Conservation (phyloP, 495 filamentous ascomycete species). For the Jackrogersella minutella region DNA sequence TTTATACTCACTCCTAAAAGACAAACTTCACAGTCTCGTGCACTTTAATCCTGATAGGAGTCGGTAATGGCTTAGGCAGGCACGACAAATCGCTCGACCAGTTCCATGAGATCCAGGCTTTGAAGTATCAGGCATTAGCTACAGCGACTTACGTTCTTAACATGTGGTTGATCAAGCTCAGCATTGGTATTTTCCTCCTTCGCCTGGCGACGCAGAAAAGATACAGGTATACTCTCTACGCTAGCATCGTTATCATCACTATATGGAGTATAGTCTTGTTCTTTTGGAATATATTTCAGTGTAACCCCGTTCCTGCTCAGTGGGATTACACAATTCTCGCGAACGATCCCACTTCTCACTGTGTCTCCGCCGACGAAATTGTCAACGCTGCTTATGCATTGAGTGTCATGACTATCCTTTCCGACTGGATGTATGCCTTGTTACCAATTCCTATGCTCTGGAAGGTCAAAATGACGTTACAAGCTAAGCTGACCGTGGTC, state of each 20-base stretch:
- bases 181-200: slow-evolving; percentile 54
- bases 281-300: slow-evolving; percentile 54
- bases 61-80: slow-evolving; percentile 47
- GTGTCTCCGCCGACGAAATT: slow-evolving; percentile 45
- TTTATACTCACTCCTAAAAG: slow-evolving; percentile 26
- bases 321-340: slow-evolving; percentile 52
- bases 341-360: slow-evolving; percentile 37
- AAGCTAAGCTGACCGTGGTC: slow-evolving; percentile 50
- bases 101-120: slow-evolving; percentile 45
- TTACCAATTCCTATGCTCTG: slow-evolving; percentile 56
- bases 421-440: slow-evolving; percentile 54
- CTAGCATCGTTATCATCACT: slow-evolving; percentile 45
- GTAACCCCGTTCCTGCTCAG: slow-evolving; percentile 47
- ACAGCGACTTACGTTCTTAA: slow-evolving; percentile 49
- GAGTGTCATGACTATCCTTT: slow-evolving; percentile 50
- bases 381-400: slow-evolving; percentile 52
- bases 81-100: slow-evolving; percentile 48
- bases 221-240: slow-evolving; percentile 49
- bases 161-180: slow-evolving; percentile 58
- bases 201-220: slow-evolving; percentile 46
- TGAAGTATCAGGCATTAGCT: slow-evolving; percentile 51
- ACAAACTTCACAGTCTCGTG: slow-evolving; percentile 48
- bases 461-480: slow-evolving; percentile 49
- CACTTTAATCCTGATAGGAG: slow-evolving; percentile 43
- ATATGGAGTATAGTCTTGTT: slow-evolving; percentile 51